These are phyloP conservation scores for Manihot esculenta DNA, from an alignment of 441 rosid species.

Conservation along the genomic window DNA sequence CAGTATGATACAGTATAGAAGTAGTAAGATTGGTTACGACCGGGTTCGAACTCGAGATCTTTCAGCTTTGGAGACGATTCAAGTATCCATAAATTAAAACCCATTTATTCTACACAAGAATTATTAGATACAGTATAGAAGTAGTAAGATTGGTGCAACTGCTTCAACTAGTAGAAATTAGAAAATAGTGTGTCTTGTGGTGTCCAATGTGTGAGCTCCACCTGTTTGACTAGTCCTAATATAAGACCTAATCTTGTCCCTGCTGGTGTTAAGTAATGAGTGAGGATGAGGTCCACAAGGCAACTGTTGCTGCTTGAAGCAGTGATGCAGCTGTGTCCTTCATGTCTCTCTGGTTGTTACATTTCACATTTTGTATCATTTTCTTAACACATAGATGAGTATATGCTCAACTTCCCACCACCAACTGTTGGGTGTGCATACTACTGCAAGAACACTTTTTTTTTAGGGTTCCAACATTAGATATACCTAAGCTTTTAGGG, in stretches of 20 bases:
- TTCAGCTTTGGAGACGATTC: no score
- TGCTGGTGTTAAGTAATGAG: neutral
- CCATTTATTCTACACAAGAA: no score
- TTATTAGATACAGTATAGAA: neutral
- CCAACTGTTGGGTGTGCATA: slow-evolving; percentile 10
- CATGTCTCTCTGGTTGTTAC: neutral
- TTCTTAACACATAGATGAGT: neutral
- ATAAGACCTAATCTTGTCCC: neutral
- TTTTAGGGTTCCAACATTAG: neutral
- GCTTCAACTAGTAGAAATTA: neutral
- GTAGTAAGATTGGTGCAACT: neutral
- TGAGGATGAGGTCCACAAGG: neutral
- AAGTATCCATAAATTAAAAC: no score
- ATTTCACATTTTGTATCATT: neutral
- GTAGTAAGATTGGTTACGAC: no score
- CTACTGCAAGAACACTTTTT: neutral
- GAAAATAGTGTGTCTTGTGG: no score
- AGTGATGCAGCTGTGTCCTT: neutral
- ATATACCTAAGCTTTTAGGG: no score
- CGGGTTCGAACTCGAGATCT: no score
- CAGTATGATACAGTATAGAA: no score
- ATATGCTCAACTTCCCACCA: slow-evolving; percentile 7
- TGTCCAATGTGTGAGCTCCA: neutral
- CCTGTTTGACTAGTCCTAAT: neutral
- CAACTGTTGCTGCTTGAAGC: neutral